phyloP scores from a whole-genome alignment of 2,329 filamentous ascomycete species.

The Camillea tinctor region DNA sequence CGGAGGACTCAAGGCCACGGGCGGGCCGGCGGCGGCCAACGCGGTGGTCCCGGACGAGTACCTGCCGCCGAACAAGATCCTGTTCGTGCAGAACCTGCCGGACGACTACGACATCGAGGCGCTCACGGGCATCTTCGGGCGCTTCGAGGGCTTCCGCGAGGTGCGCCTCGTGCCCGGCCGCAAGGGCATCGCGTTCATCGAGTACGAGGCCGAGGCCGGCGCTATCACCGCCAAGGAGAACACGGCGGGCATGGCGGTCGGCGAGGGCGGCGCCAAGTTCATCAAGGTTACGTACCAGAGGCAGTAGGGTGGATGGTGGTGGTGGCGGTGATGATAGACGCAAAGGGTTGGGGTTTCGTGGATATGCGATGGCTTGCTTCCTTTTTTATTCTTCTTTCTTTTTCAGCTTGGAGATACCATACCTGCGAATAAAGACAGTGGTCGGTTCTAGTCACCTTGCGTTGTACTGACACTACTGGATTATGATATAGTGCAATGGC shows the following conservation, averaged over 20 bases:
- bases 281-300: constrained; percentile 97
- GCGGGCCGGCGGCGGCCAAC: constrained; percentile 60
- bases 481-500: too few species aligned
- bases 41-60: constrained; percentile 95
- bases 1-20: constrained; percentile 77
- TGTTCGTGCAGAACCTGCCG: constrained; percentile 90
- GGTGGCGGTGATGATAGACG: constrained; percentile 2
- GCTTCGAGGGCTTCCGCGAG: constrained; percentile 93
- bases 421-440: too few species aligned
- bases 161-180: constrained; percentile 84
- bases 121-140: constrained; percentile 76
- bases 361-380: too few species aligned
- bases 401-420: too few species aligned
- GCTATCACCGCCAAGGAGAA: constrained; percentile 94
- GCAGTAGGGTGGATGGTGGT: constrained; percentile 54
- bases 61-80: constrained; percentile 92
- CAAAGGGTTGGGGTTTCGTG: too few species aligned
- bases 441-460: too few species aligned
- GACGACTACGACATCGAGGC: constrained; percentile 81
- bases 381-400: too few species aligned
- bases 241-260: constrained; percentile 80
- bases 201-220: constrained; percentile 87
- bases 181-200: constrained; percentile 89
- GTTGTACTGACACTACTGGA: too few species aligned
- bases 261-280: constrained; percentile 67